Conservation (phyloP, 2,329 filamentous ascomycete genomes). For the Nigrospora oryzae region DNA sequence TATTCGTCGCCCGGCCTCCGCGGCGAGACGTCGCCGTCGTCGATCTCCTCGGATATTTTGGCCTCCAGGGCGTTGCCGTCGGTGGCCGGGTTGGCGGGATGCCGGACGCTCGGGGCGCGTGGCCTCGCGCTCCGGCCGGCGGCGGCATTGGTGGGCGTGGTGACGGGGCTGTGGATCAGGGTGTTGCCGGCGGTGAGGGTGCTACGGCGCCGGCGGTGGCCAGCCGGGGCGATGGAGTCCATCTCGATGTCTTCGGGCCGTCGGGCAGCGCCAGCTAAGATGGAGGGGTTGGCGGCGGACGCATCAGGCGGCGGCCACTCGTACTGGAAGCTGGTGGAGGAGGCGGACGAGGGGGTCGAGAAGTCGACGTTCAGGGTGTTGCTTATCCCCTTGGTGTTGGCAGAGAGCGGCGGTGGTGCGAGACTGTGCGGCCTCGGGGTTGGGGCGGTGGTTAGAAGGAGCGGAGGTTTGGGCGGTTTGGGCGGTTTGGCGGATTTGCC, state of each 20-base stretch:
- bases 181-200: constrained; percentile 34
- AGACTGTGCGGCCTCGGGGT: neutral
- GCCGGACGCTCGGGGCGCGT: constrained; percentile 17
- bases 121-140: constrained; percentile 14
- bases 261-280: constrained; percentile 10
- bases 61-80: constrained; percentile 23
- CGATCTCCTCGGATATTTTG: constrained; percentile 36
- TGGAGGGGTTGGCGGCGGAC: constrained; percentile 11
- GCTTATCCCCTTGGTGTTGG: constrained; percentile 9
- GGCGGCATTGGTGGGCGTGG: constrained; percentile 7
- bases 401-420: neutral
- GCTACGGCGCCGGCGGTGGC: constrained; percentile 47
- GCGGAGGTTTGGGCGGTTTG: neutral
- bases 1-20: constrained; percentile 15
- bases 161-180: constrained; percentile 5
- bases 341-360: constrained; percentile 20
- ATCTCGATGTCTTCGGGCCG: constrained; percentile 43
- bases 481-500: neutral
- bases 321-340: constrained; percentile 24
- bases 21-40: neutral
- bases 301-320: constrained; percentile 17
- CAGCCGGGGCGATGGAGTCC: constrained; percentile 37
- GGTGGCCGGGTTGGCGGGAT: constrained; percentile 8
- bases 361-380: constrained; percentile 15
- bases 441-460: neutral